Evolutionary conservation across 371 early-diverging fungal species (phyloP), one percentile per base, ranked within the genome.

Genomic region (Homolaphlyctis polyrhiza): DNA sequence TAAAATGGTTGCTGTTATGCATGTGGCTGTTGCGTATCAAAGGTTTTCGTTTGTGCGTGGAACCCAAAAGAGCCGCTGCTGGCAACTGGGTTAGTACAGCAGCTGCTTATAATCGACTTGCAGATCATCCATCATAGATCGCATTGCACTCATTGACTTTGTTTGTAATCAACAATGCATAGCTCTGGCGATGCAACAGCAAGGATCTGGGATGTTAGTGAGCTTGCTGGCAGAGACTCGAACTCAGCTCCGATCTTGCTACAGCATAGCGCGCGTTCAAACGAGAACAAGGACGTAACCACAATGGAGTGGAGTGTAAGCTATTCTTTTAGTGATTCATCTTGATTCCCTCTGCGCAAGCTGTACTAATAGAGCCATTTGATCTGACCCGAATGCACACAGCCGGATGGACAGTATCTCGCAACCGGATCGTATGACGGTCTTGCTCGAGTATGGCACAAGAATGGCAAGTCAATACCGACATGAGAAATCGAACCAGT

Each of bases 391-490:
- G n/a, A 35, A n/a, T 23, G 30, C 35, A 25, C 11, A 49, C 60
- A 93, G 90, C 86, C 91, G 8, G 75, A 79, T 3, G 98, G 96
- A 34, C 84, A 80, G 33, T 70, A 88, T 48, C 77, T 97, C 30
- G 96, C 95, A 11, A 91, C 96, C 4, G 98, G 93, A 13, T 86
- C 90, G n/a, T 92, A 91, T 67, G 92, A 91, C 72, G 98, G 97
- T 1, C 85, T 87, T 64, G 88, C 88, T 32, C 84, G 94, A 30
- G 83, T 95, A 27, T 97, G 94, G 94, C 84, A 88, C 16, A 82
- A 69, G 48, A 32, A 63, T 25, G 77, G 74, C 69, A 39, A 30
- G 11, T 8, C 39, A 8, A 18, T 18, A 8, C 18, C 11, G 39
- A 18, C 39, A 39, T 39, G 39, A 18, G 39, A n/a, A n/a, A n/a